Conservation (phyloP, 2,329 filamentous ascomycete genomes). For the Pezizomycotina sp. region DNA sequence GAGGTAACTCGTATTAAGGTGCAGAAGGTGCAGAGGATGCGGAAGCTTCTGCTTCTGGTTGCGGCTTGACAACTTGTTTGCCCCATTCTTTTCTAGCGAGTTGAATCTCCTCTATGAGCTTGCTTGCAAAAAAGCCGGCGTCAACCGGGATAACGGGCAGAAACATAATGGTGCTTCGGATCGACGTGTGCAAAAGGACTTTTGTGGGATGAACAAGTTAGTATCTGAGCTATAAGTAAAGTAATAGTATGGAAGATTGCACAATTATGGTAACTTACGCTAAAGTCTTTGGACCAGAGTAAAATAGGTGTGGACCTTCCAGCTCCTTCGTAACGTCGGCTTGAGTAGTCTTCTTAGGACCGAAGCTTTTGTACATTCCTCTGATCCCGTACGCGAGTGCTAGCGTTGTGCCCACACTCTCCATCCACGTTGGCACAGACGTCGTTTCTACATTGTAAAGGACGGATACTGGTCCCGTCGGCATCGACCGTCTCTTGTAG, state of each 20-base stretch:
- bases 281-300: neutral
- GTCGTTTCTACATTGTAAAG: conserved; percentile 22
- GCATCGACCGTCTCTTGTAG: too few species aligned
- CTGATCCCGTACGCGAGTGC: conserved; percentile 10
- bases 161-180: conserved; percentile 22
- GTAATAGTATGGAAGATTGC: conserved; percentile 5
- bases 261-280: conserved; percentile 1
- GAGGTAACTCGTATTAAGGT: too few species aligned
- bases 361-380: conserved; percentile 18
- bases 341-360: conserved; percentile 15
- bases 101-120: conserved; percentile 19
- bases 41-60: too few species aligned
- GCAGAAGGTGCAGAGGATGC: too few species aligned
- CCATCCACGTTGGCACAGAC: conserved; percentile 22
- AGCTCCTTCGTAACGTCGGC: conserved; percentile 6
- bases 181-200: conserved; percentile 22
- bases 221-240: conserved; percentile 8
- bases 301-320: neutral
- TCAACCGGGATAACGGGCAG: conserved; percentile 21
- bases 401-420: conserved; percentile 16
- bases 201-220: conserved; percentile 11
- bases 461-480: conserved; percentile 11
- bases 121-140: conserved; percentile 15
- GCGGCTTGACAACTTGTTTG: too few species aligned
- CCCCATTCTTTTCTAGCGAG: conserved; percentile 18